Evolutionary conservation across 208 protist genomes (phyloP).

Genomic region (Acanthamoeba culbertsoni): DNA sequence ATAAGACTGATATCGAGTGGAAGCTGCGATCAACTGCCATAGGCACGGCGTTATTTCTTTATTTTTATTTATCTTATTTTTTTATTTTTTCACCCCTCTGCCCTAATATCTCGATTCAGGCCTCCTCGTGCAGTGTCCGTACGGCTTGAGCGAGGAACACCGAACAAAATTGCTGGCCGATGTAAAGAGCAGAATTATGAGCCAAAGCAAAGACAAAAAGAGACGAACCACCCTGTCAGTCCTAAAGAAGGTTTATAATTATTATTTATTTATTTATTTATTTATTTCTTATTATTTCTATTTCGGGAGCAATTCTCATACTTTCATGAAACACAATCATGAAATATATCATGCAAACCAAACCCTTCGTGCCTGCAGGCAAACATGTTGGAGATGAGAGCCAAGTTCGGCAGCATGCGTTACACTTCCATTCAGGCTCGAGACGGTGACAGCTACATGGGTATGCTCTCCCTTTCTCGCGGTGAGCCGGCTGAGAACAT

Average conservation of each 20-base stretch:
- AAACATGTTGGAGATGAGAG: background rate
- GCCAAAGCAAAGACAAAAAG: background rate
- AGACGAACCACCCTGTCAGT: background rate
- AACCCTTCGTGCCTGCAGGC: background rate
- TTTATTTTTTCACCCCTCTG: background rate
- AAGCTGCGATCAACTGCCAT: background rate
- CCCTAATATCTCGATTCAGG: background rate
- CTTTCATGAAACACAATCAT: too few relatives aligned
- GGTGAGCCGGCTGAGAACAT: background rate
- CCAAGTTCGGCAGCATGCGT: background rate
- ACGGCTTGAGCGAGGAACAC: background rate
- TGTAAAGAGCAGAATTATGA: background rate
- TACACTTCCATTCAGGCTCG: background rate
- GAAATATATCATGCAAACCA: background rate
- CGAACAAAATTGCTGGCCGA: background rate
- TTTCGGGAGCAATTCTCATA: too few relatives aligned
- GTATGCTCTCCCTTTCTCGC: background rate
- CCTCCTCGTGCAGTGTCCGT: background rate
- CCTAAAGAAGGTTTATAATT: background rate
- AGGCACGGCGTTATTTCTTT: background rate
- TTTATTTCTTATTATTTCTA: too few relatives aligned
- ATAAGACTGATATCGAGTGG: conserved; percentile 1
- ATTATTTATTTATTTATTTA: too few relatives aligned
- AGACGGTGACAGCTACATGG: background rate
- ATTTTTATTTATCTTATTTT: background rate